phyloP scores from a whole-genome alignment of 768 basidiomycete species.

The Scleroderma bovista region DNA sequence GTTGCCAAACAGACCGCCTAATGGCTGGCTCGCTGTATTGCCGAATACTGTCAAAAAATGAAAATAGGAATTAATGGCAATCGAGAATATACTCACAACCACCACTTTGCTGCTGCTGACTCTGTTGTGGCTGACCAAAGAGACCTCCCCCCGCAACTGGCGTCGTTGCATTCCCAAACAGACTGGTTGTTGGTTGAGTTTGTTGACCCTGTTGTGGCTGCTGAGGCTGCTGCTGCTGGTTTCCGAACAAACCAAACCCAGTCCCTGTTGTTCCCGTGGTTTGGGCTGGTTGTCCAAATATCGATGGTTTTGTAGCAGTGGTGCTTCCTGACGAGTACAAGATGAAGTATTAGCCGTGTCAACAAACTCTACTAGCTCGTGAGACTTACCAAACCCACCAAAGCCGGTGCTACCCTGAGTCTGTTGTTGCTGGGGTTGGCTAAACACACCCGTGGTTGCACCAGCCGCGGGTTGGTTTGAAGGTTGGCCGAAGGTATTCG shows the following conservation, averaged over 20 bases:
- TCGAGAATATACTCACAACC: constrained; percentile 25
- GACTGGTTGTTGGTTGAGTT: constrained; percentile 18
- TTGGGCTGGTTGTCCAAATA: constrained; percentile 47
- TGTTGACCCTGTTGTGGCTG: constrained; percentile 16
- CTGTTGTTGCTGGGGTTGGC: constrained; percentile 32
- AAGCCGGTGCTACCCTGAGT: constrained; percentile 32
- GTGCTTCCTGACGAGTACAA: constrained; percentile 21
- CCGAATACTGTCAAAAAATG: constrained; percentile 31
- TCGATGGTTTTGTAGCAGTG: constrained; percentile 37
- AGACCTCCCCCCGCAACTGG: constrained; percentile 19
- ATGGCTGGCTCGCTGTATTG: constrained; percentile 23
- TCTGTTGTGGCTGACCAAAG: constrained; percentile 29
- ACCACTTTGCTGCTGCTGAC: constrained; percentile 30
- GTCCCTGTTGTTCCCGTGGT: constrained; percentile 29
- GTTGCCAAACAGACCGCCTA: constrained; percentile 35
- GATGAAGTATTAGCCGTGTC: neutral
- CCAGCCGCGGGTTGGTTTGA: constrained; percentile 16
- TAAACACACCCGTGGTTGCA: constrained; percentile 24
- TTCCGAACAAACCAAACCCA: constrained; percentile 30
- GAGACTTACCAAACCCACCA: constrained; percentile 33
- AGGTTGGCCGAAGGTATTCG: constrained; percentile 25
- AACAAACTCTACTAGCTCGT: neutral
- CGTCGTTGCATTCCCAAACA: constrained; percentile 28
- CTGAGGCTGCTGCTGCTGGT: constrained; percentile 18
- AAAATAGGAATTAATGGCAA: neutral